Percentiles rank a stretch among this genome's conserved stretches.
These are phyloP conservation scores for Phytophthora palmivora DNA, from an alignment of 352 stramenopile genomes.

Conservation along the genomic window DNA sequence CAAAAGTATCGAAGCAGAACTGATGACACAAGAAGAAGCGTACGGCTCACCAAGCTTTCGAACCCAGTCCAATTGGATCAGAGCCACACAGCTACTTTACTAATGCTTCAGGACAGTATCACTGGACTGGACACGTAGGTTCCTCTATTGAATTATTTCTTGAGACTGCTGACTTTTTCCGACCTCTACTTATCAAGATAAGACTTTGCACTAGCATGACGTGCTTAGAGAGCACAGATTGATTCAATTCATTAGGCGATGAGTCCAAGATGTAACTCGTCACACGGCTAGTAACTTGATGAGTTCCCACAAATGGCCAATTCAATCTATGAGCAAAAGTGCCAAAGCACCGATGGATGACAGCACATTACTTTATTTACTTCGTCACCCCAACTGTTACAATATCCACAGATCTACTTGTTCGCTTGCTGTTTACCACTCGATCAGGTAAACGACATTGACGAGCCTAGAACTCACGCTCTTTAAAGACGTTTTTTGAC, in stretches of 20 bases:
- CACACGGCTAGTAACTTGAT: slow-evolving; percentile 5
- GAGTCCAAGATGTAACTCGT: background rate
- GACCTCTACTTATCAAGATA: background rate
- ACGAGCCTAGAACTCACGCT: slow-evolving; percentile 46
- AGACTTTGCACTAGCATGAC: background rate
- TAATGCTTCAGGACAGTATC: slow-evolving; percentile 26
- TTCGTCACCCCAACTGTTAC: slow-evolving; percentile 33
- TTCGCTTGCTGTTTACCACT: slow-evolving; percentile 8
- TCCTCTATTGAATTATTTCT: slow-evolving; percentile 8
- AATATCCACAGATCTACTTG: slow-evolving; percentile 40
- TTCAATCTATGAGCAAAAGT: background rate
- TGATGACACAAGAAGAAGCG: slow-evolving; percentile 23
- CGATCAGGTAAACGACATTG: slow-evolving; percentile 6
- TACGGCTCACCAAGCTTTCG: slow-evolving; percentile 14
- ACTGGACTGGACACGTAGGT: slow-evolving; percentile 10
- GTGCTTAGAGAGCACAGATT: slow-evolving; percentile 1
- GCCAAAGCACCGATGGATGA: slow-evolving; percentile 20
- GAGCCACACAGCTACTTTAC: slow-evolving; percentile 32
- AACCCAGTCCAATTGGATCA: slow-evolving; percentile 12
- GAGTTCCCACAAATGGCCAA: background rate
- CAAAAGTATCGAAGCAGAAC: slow-evolving; percentile 22
- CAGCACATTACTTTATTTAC: slow-evolving; percentile 43
- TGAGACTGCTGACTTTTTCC: slow-evolving; percentile 18
- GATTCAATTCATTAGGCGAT: slow-evolving; percentile 14
- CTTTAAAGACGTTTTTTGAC: slow-evolving; percentile 28